These are phyloP conservation scores for Canna indica DNA, from an alignment of 176 grass and related monocot species.

Conservation along the genomic window DNA sequence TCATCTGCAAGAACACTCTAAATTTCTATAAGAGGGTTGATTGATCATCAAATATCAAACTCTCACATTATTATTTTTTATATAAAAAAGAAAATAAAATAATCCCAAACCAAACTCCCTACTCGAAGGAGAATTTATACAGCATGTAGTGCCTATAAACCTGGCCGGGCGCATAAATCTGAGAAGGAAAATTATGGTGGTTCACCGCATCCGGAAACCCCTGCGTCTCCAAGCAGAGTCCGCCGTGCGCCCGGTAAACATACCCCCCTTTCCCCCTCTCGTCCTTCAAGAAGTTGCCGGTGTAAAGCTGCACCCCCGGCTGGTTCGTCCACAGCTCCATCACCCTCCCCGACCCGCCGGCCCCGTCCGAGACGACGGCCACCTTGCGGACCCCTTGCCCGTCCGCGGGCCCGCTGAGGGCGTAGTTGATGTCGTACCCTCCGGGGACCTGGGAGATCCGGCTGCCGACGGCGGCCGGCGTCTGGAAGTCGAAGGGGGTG, in stretches of 20 bases:
- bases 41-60: no score
- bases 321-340: constrained; percentile 63
- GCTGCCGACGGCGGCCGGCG: constrained; percentile 19
- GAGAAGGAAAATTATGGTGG: constrained; percentile 7
- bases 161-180: background rate
- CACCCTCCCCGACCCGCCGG: constrained; percentile 37
- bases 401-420: constrained; percentile 38
- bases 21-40: no score
- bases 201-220: constrained; percentile 7
- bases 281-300: background rate
- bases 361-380: constrained; percentile 41
- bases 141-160: constrained; percentile 9
- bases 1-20: no score
- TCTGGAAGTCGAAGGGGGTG: constrained; percentile 56
- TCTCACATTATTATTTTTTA: no score
- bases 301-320: constrained; percentile 4
- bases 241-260: background rate
- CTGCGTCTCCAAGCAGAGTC: constrained; percentile 7
- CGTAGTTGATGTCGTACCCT: constrained; percentile 83
- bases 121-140: background rate
- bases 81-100: no score
- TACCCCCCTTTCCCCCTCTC: constrained; percentile 1
- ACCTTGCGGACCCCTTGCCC: constrained; percentile 49
- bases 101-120: background rate
- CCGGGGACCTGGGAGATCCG: constrained; percentile 32